phyloP scores from a whole-genome alignment of 371 early-diverging fungal species.

The Phascolomyces articulosus region DNA sequence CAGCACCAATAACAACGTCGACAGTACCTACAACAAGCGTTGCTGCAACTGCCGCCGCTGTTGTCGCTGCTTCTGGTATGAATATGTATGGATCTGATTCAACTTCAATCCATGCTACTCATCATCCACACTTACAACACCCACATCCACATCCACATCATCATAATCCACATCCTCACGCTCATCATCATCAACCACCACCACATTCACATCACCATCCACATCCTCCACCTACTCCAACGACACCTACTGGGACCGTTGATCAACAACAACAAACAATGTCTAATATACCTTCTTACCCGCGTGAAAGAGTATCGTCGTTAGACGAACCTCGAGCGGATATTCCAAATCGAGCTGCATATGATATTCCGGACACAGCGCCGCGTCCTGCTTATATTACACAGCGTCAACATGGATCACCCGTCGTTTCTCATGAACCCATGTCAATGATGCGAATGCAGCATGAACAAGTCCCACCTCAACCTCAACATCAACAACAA shows the following conservation, averaged over 20 bases:
- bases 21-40: not conserved
- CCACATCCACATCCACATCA: no score
- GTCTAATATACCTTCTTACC: constrained; percentile 1
- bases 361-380: not conserved
- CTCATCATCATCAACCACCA: not conserved
- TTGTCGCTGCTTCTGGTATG: not conserved
- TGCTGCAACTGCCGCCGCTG: not conserved
- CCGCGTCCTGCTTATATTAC: not conserved
- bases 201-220: not conserved
- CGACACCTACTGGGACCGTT: not conserved
- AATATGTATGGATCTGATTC: no score
- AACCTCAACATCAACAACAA: not conserved
- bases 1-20: not conserved
- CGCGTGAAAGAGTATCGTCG: constrained; percentile 3
- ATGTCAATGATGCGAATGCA: not conserved
- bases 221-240: not conserved
- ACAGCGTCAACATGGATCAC: constrained; percentile 2
- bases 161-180: not conserved
- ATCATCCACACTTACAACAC: no score
- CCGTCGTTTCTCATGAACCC: not conserved
- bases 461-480: not conserved
- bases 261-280: not conserved
- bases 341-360: not conserved
- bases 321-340: not conserved
- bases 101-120: not conserved